Conservation (phyloP, 2,329 filamentous ascomycete species). For the Venturia aucupariae region DNA sequence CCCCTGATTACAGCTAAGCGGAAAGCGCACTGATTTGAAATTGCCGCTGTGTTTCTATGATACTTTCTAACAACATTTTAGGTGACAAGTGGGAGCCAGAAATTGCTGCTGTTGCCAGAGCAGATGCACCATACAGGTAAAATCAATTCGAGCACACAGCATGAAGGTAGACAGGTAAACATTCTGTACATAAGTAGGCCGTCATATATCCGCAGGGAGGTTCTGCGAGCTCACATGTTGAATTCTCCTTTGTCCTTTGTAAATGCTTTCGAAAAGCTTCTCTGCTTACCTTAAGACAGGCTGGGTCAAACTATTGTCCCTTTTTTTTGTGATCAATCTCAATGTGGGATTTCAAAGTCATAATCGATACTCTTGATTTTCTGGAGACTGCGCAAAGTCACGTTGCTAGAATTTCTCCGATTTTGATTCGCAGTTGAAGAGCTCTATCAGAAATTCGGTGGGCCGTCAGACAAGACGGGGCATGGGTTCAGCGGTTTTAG, state of each 20-base stretch:
- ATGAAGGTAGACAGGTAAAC: not conserved
- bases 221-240: not conserved
- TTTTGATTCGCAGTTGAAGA: too few relatives aligned
- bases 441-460: too few relatives aligned
- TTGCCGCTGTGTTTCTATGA: not conserved
- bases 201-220: not conserved
- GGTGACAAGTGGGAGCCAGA: constrained; percentile 81
- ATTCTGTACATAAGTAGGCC: not conserved
- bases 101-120: constrained; percentile 81
- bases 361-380: too few relatives aligned
- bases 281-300: not conserved
- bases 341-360: too few relatives aligned
- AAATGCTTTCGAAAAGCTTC: not conserved
- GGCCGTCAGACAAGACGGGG: too few relatives aligned
- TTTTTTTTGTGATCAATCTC: too few relatives aligned
- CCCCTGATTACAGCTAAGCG: too few relatives aligned
- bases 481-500: too few relatives aligned
- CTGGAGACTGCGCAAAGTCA: too few relatives aligned
- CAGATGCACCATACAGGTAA: constrained; percentile 68
- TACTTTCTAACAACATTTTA: not conserved
- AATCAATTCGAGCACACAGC: not conserved
- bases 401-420: too few relatives aligned
- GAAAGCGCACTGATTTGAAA: not conserved
- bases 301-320: not conserved
- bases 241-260: not conserved